Conservation (phyloP, 257 asterid species). For the Solanum peruvianum region DNA sequence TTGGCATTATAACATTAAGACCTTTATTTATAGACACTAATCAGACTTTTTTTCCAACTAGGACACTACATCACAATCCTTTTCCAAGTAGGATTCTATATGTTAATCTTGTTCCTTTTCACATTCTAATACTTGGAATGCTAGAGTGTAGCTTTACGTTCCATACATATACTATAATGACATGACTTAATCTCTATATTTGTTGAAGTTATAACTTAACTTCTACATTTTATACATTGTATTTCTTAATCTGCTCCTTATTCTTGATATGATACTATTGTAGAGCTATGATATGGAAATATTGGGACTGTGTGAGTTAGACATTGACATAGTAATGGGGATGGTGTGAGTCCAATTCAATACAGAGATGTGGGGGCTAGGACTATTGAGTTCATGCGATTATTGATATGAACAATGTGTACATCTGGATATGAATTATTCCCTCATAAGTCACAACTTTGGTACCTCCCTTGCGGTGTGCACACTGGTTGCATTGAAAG, state of each 20-base stretch:
- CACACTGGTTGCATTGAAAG: background rate
- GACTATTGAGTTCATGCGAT: background rate
- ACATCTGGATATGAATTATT: background rate
- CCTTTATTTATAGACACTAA: background rate
- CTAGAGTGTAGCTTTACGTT: background rate
- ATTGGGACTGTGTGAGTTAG: background rate
- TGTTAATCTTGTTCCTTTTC: background rate
- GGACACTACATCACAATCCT: background rate
- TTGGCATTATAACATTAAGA: too few relatives aligned
- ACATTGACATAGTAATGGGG: background rate
- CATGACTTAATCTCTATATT: background rate
- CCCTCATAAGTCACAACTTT: background rate
- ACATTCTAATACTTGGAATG: background rate
- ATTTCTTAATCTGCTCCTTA: background rate
- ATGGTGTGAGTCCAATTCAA: background rate
- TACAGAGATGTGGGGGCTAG: background rate
- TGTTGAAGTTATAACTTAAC: background rate
- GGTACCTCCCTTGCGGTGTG: background rate
- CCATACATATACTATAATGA: background rate
- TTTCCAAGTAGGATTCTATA: background rate
- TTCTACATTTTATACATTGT: background rate
- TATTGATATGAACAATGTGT: background rate
- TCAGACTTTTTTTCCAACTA: background rate
- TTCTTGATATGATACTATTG: background rate
- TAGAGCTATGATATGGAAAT: background rate